phyloP scores from a whole-genome alignment of 2,329 filamentous ascomycete species.

The Fusarium sarcochroum region DNA sequence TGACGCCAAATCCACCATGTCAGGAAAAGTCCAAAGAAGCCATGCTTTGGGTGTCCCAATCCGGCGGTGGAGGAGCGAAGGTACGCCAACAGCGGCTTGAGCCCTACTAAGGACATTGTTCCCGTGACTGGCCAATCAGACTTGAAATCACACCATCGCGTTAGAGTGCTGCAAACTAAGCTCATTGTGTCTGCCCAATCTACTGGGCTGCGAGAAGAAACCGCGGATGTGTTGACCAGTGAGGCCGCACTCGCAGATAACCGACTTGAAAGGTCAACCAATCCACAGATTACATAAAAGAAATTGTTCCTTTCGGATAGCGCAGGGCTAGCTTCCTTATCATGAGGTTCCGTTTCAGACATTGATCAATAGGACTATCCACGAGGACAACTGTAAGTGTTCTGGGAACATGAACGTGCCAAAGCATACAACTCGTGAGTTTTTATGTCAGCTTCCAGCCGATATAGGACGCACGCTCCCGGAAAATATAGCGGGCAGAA shows the following conservation, averaged over 20 bases:
- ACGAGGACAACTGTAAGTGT: not conserved
- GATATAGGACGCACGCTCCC: not conserved
- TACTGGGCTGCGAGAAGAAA: conserved; percentile 1
- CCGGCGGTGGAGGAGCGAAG: not conserved
- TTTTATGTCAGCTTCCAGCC: not conserved
- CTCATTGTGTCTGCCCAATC: not conserved
- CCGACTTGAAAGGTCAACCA: not conserved
- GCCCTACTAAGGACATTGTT: not conserved
- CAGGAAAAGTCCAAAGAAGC: conserved; percentile 3
- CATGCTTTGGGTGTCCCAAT: not conserved
- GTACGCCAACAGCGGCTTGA: conserved; percentile 8
- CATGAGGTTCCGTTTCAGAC: not conserved
- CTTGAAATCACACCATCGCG: not conserved
- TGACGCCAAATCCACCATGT: conserved; percentile 6
- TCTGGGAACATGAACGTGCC: not conserved
- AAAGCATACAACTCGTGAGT: not conserved
- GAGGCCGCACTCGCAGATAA: not conserved
- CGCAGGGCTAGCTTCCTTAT: not conserved
- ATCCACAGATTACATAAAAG: not conserved
- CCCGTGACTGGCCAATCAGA: not conserved
- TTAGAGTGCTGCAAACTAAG: not conserved
- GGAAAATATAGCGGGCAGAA: not conserved
- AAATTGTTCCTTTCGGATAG: not conserved
- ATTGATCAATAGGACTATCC: not conserved
- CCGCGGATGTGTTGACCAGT: not conserved